Conservation (phyloP, 352 stramenopile species). For the Phytophthora hibernalis region DNA sequence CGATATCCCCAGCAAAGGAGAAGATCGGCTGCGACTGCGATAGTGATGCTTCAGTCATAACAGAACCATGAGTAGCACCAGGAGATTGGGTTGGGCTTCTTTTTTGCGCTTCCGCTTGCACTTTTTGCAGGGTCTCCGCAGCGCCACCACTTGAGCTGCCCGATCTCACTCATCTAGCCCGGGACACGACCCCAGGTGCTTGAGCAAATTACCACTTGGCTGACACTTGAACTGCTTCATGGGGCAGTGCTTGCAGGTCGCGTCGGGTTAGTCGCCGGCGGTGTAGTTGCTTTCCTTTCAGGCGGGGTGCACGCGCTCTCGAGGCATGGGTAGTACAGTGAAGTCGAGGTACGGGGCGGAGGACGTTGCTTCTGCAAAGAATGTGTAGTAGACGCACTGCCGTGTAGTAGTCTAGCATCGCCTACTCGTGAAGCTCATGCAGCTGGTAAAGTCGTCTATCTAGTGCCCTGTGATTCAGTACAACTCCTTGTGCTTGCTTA, state of each 20-base stretch:
- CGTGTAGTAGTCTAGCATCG: too few relatives aligned
- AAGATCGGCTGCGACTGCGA: neutral
- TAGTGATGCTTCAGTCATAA: constrained; percentile 5
- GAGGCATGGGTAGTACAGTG: neutral
- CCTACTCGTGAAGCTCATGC: too few relatives aligned
- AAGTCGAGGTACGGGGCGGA: too few relatives aligned
- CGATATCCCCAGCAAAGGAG: neutral
- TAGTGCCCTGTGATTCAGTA: too few relatives aligned
- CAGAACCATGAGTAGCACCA: constrained; percentile 1
- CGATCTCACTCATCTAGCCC: neutral
- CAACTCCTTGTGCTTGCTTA: too few relatives aligned
- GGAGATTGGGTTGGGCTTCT: neutral
- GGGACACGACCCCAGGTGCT: neutral
- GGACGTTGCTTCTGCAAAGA: too few relatives aligned
- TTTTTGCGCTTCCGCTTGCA: constrained; percentile 1
- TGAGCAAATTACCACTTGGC: constrained; percentile 7
- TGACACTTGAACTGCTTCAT: constrained; percentile 5
- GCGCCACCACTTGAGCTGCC: constrained; percentile 6
- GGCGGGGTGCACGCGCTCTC: neutral
- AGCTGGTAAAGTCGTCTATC: too few relatives aligned
- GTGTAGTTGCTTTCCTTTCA: neutral
- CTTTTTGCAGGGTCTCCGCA: constrained; percentile 6
- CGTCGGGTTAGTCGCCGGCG: neutral
- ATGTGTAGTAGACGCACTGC: too few relatives aligned
- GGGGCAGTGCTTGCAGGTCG: neutral